These are phyloP conservation scores for Ascochyta koolunga DNA, from an alignment of 2,329 filamentous ascomycete species.

Conservation along the genomic window DNA sequence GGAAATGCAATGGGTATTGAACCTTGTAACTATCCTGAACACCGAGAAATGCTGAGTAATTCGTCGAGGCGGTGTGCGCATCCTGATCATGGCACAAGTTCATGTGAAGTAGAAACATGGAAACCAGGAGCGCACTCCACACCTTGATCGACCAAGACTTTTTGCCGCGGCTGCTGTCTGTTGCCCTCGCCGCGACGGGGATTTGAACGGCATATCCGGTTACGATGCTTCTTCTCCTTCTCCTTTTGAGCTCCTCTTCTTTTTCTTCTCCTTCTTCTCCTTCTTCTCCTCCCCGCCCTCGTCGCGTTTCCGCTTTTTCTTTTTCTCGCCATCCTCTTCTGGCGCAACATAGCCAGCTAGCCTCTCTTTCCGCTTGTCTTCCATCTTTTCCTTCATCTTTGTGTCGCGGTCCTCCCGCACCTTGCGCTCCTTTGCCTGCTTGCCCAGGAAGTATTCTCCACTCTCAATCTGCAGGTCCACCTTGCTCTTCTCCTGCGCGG, in stretches of 20 bases:
- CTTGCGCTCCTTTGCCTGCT: constrained; percentile 87
- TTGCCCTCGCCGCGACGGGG: not conserved
- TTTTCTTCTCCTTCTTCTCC: constrained; percentile 56
- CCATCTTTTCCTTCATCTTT: constrained; percentile 84
- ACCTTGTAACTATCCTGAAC: constrained; percentile 30
- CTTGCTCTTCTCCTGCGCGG: constrained; percentile 98
- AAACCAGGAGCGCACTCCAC: not conserved
- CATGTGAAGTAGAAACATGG: not conserved
- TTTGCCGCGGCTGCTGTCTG: not conserved
- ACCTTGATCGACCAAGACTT: not conserved
- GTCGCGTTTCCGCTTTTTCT: constrained; percentile 52
- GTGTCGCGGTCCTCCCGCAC: constrained; percentile 80
- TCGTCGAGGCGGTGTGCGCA: not conserved
- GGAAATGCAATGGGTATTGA: constrained; percentile 28
- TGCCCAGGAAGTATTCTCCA: constrained; percentile 94
- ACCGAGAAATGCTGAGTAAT: constrained; percentile 28
- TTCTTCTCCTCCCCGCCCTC: constrained; percentile 60
- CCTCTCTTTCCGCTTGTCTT: constrained; percentile 83
- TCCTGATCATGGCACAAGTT: not conserved
- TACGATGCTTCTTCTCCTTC: constrained; percentile 32
- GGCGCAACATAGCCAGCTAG: constrained; percentile 88
- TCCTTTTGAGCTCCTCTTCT: constrained; percentile 36
- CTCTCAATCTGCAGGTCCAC: constrained; percentile 97
- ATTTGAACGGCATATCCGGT: not conserved
- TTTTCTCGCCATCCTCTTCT: constrained; percentile 68